Base-by-base conservation (phyloP, 169 alveolate species). In the Plasmodium berghei region DNA sequence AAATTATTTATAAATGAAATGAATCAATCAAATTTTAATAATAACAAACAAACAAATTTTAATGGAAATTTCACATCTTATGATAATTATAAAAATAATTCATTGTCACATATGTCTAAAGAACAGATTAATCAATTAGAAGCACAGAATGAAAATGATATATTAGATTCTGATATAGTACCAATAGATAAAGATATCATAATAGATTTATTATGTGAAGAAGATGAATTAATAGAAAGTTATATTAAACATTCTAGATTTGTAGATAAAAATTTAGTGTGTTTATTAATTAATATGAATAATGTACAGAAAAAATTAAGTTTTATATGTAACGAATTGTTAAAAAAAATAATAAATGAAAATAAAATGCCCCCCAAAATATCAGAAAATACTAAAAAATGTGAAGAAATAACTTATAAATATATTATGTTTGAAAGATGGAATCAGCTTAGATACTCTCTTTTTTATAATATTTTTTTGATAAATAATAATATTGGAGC, bases 101-200 rank as follows among this genome's bases (percentile, higher is more conserved):
- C 42, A 34, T 34, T 34, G 3, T 34, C 42, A 34, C 8, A 34
- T 34, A 4, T 34, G 5, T 3, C 18, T 4, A 16, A 16, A 52
- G 59, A 52, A 52, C 24, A 52, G 0, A 8, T 52, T 4, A 16
- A 52, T 6, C n/a, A 52, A 34, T 34, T 34, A 52, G 63, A 70
- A 24, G 3, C 20, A 58, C 40, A 58, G 1, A 58, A 58, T 14
- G 89, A 77, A 52, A 77, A 64, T 5, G 89, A 77, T 49, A 46
- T 83, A 10, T 22, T 83, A n/a, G 52, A 40, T 1, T 55, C 22
- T 18, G 90, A 69, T 5, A 6, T 42, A 18, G 71, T 83, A 9
- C 85, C 90, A 2, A 83, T 83, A 18, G 90, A 83, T 83, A 83
- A 83, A 26, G 90, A 83, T 49, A 83, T 83, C 2, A 69, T 83